These are phyloP conservation scores for Chimonanthus salicifolius DNA, from an alignment of 164 flowering plant genomes.

Conservation along the genomic window DNA sequence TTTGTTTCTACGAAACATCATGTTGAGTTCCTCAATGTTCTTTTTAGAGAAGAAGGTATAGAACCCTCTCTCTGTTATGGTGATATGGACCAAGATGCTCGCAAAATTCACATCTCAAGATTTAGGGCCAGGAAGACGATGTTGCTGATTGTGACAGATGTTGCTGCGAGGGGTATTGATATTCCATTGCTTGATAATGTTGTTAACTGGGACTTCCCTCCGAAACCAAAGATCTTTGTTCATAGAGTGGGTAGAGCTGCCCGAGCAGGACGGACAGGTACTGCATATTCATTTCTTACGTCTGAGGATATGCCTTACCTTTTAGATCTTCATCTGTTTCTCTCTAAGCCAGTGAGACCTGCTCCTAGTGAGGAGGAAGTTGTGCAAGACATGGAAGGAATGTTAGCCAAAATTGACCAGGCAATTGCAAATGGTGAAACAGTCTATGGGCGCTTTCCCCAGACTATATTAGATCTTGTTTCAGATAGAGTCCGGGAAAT, in stretches of 20 bases:
- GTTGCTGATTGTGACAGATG: slow-evolving; percentile 88
- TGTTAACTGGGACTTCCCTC: slow-evolving; percentile 93
- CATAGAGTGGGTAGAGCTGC: slow-evolving; percentile 98
- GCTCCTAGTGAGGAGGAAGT: slow-evolving; percentile 92
- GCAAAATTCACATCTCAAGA: slow-evolving; percentile 72
- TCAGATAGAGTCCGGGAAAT: slow-evolving; percentile 75
- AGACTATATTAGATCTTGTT: slow-evolving; percentile 68
- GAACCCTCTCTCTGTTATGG: slow-evolving; percentile 93
- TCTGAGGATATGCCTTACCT: slow-evolving; percentile 82
- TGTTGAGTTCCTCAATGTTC: slow-evolving; percentile 67
- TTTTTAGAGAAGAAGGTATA: slow-evolving; percentile 74
- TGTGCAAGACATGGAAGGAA: slow-evolving; percentile 53
- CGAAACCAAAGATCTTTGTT: slow-evolving; percentile 91
- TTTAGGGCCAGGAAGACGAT: slow-evolving; percentile 87
- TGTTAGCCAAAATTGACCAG: slow-evolving; percentile 54
- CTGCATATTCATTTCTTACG: slow-evolving; percentile 84
- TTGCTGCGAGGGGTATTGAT: slow-evolving; percentile 98
- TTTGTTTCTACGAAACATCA: slow-evolving; percentile 97
- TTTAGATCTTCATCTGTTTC: slow-evolving; percentile 94
- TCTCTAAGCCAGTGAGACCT: slow-evolving; percentile 79
- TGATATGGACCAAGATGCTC: slow-evolving; percentile 99
- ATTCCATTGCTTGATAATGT: slow-evolving; percentile 97
- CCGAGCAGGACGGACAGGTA: slow-evolving; percentile 89
- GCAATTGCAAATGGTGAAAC: slow-evolving; percentile 78
- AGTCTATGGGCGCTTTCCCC: slow-evolving; percentile 90